These are phyloP conservation scores for Kwoniella sp. DNA, from an alignment of 768 basidiomycete species.

Conservation along the genomic window DNA sequence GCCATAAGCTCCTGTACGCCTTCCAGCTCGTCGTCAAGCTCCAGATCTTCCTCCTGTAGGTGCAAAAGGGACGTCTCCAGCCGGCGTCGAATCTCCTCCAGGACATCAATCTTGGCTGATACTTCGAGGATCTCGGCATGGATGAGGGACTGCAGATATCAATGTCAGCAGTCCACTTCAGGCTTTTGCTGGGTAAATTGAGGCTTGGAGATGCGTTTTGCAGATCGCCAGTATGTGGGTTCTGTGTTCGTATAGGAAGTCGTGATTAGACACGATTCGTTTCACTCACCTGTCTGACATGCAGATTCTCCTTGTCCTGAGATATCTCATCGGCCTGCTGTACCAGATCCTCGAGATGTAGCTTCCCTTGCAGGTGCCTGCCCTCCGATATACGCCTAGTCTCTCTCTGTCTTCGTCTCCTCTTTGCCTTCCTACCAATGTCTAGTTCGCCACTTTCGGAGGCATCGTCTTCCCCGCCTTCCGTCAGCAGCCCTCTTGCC, in stretches of 20 bases:
- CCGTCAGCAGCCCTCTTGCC: slow-evolving; percentile 71
- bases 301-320: slow-evolving; percentile 88
- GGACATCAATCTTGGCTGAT: slow-evolving; percentile 79
- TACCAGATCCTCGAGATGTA: slow-evolving; percentile 81
- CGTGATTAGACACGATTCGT: not conserved
- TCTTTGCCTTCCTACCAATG: slow-evolving; percentile 60
- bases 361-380: slow-evolving; percentile 66
- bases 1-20: slow-evolving; percentile 81
- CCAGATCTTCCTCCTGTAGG: slow-evolving; percentile 91
- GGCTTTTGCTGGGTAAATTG: too few relatives aligned
- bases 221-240: too few relatives aligned
- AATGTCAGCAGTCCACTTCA: not conserved
- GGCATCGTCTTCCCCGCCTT: slow-evolving; percentile 60
- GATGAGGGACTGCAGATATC: slow-evolving; percentile 68
- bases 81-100: slow-evolving; percentile 77
- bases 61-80: slow-evolving; percentile 80
- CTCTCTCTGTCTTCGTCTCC: slow-evolving; percentile 57
- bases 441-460: slow-evolving; percentile 69
- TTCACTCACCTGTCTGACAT: slow-evolving; percentile 75
- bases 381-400: slow-evolving; percentile 53
- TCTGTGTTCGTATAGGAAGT: too few relatives aligned
- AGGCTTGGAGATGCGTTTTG: too few relatives aligned
- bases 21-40: slow-evolving; percentile 92
- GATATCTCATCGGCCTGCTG: slow-evolving; percentile 83
- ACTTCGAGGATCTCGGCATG: slow-evolving; percentile 86